Base-by-base conservation (phyloP, 163 green algal genomes). In the Smithsoniella earleae region DNA sequence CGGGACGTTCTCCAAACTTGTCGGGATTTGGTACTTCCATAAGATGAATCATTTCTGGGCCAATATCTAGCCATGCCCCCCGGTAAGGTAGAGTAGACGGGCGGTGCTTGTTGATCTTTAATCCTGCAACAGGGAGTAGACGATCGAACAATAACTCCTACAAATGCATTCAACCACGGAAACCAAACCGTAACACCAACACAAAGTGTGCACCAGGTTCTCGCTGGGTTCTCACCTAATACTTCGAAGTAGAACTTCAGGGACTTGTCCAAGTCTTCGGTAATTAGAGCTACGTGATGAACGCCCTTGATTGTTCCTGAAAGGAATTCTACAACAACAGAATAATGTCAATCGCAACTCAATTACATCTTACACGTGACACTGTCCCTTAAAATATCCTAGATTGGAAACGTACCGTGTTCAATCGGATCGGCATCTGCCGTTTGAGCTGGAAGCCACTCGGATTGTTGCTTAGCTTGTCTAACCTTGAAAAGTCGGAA, bases 21-120 rank as follows among this genome's bases (percentile, higher is more conserved):
- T 81, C 75, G 36, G 88, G 88, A 78, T 92, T 90, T 33, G 87
- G 85, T 27, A 92, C 81, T 80, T 91, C 84, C 92, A 98, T 96
- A 2, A 99, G 86, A 84, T 99, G 94, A 44, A 99, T 95, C 94
- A 98, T 98, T 73, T 97, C 91, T 4, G 82, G 77, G 2, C 93
- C 93, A n/a, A 98, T 90, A 89, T 85, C 94, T 16, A 99, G 84
- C 93, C 94, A 99, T 5, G 89, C 87, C 31, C 94, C 90, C 20
- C 79, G 73, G 78, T 97, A 99, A 4, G 92, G 90, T 28, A 99
- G 88, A 81, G 95, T 96, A 69, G 96, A 66, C 0, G 91, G 87
- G 25, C 92, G 85, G 34, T 92, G 90, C 0, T 78, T 76, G 79
- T 97, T 98, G 36, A 95, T 37, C 46, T 87, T 66, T 49, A 95